Evolutionary conservation across 306 rosid species (phyloP).

Genomic region (Malus sieversii): DNA sequence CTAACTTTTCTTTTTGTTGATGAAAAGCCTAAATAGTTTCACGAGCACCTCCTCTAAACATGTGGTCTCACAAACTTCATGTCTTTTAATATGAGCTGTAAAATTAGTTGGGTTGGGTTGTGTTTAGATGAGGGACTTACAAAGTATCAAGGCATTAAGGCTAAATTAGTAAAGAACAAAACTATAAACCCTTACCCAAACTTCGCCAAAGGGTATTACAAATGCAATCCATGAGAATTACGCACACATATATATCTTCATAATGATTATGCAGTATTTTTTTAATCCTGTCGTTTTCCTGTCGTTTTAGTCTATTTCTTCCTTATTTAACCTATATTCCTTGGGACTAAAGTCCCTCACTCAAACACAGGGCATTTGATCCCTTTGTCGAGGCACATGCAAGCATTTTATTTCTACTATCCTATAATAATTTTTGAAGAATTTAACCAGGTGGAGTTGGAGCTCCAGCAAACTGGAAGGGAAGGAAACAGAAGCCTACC

Average conservation of each 20-base stretch:
- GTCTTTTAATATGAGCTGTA: neutral
- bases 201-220: no score
- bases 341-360: no score
- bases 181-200: neutral
- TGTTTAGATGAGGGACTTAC: neutral
- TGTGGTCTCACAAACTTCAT: neutral
- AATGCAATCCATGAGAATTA: no score
- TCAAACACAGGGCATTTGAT: no score
- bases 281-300: no score
- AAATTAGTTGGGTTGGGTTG: neutral
- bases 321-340: no score
- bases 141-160: neutral
- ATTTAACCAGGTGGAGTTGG: neutral
- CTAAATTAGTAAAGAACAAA: neutral
- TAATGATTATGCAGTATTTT: no score
- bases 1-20: neutral
- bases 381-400: no score
- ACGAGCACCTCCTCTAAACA: neutral
- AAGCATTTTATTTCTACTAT: no score
- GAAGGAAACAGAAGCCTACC: neutral
- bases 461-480: neutral
- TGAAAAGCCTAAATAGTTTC: neutral
- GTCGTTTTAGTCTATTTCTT: no score
- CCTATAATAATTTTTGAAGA: no score
- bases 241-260: no score